These are phyloP conservation scores for Cocos nucifera DNA, from an alignment of 176 grass and related monocot species.

Conservation along the genomic window DNA sequence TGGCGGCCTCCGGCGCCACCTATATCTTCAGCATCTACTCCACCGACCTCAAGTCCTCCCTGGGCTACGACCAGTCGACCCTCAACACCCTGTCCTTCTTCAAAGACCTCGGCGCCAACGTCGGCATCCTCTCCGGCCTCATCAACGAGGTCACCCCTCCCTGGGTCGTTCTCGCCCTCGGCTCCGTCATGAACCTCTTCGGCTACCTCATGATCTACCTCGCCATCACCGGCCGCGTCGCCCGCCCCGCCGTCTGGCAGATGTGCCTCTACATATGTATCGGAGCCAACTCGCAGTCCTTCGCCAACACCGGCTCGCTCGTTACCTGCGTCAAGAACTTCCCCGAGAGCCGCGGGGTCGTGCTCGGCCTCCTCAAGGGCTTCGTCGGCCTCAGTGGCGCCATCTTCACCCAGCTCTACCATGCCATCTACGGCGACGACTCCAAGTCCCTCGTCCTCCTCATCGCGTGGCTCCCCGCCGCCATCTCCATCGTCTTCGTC, in stretches of 20 bases:
- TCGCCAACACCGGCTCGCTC: conserved; percentile 63
- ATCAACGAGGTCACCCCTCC: conserved; percentile 75
- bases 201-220: conserved; percentile 82
- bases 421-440: conserved; percentile 56
- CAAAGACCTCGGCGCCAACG: conserved; percentile 57
- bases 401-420: conserved; percentile 25
- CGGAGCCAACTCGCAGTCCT: conserved; percentile 64
- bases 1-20: conserved; percentile 49
- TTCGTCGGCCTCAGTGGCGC: conserved; percentile 30
- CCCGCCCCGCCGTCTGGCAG: conserved; percentile 40
- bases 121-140: conserved; percentile 55
- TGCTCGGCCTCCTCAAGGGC: conserved; percentile 44
- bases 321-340: conserved; percentile 78
- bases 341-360: conserved; percentile 64
- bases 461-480: conserved; percentile 65
- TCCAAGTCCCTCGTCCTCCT: conserved; percentile 76
- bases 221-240: conserved; percentile 46
- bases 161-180: conserved; percentile 54
- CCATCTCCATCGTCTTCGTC: conserved; percentile 58
- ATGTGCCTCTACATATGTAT: conserved; percentile 76
- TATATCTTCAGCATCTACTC: conserved; percentile 77
- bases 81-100: conserved; percentile 69
- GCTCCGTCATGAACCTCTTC: conserved; percentile 55
- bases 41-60: conserved; percentile 42
- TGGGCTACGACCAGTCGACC: conserved; percentile 55